Evolutionary conservation across 2,329 filamentous ascomycete genomes (phyloP), one percentile per base, ranked within the genome.

Genomic region (Hypoxylon sp.): DNA sequence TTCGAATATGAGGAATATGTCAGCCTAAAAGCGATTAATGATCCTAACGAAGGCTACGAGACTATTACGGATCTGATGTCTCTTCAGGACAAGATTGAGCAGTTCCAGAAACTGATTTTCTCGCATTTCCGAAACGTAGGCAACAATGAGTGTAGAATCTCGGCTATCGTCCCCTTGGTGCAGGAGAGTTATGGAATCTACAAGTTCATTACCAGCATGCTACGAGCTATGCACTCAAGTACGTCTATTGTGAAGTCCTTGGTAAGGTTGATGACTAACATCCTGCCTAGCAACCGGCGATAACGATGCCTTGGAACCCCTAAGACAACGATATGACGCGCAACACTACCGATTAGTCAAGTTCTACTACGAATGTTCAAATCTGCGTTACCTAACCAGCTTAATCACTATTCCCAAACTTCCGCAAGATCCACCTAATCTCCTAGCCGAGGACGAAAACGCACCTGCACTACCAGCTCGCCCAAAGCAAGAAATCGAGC

Each of bases 1-100:
- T 99, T 99, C 77, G 96, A 99, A 79, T 99, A 99, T 78, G 95
- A 98, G 83, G 96, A 99, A 79, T 99, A 99, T 80, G 94, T 98
- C 79, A 97, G 94, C 78, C 85, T 99, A 79, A 98, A 97, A 84
- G 93, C 94, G 28, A 98, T 97, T 83, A 98, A 98, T 80, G 96
- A 99, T 80, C 96, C 96, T 3, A 98, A 99, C 77, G 96, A 99
- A 83, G 96, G 96, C 78, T 95, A 91, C 78, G 96, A 99, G 84
- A 98, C 95, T 23, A 98, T 99, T 74, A 93, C 91, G 72, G 96
- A 99, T 80, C 87, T 99, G 60, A 98, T 98, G 94, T 91, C 90
- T 7, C 86, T 99, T 65, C 96, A 99, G 79, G 96, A 99, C 80
- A 95, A 97, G 85, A 99, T 99, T 74, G 96, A 99, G 81, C 91